A percentile compares a stretch with the other conserved stretches of the same genome.
Evolutionary conservation across 768 basidiomycete genomes (phyloP).

Genomic region (Leccinum subgranulosum): DNA sequence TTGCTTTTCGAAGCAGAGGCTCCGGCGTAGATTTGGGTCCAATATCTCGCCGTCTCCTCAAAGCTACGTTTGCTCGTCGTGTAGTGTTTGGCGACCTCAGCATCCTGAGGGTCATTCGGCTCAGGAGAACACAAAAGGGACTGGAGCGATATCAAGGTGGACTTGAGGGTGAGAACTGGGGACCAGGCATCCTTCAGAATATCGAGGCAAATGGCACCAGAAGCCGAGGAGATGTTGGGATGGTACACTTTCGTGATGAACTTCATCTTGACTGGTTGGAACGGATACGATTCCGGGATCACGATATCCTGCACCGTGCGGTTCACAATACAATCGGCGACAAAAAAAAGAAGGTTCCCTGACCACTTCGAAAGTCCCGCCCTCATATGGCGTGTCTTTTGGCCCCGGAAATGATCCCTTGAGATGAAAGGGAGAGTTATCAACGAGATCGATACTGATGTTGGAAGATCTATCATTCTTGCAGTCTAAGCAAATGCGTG

Average conservation of each 20-base stretch:
- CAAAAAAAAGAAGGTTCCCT: constrained; percentile 32
- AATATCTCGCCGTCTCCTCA: constrained; percentile 89
- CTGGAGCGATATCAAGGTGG: constrained; percentile 92
- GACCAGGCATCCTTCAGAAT: constrained; percentile 89
- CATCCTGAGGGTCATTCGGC: constrained; percentile 96
- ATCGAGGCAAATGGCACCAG: constrained; percentile 93
- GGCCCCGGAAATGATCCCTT: constrained; percentile 91
- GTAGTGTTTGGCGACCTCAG: constrained; percentile 97
- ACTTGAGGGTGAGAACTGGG: constrained; percentile 93
- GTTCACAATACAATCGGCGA: constrained; percentile 1
- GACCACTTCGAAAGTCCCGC: constrained; percentile 89
- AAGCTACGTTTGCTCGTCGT: constrained; percentile 85
- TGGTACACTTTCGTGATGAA: constrained; percentile 97
- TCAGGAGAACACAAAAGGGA: constrained; percentile 91
- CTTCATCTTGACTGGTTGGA: constrained; percentile 97
- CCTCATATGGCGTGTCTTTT: constrained; percentile 89
- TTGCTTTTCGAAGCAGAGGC: constrained; percentile 53
- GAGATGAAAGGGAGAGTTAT: constrained; percentile 88
- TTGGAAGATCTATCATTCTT: constrained; percentile 91
- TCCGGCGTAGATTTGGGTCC: constrained; percentile 91
- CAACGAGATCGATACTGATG: constrained; percentile 83
- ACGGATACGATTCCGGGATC: constrained; percentile 88
- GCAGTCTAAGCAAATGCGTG: constrained; percentile 57
- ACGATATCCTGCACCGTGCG: constrained; percentile 68
- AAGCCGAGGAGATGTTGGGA: constrained; percentile 91